These are phyloP conservation scores for Tuber umbilicatum DNA, from an alignment of 495 filamentous ascomycete species.

Conservation along the genomic window DNA sequence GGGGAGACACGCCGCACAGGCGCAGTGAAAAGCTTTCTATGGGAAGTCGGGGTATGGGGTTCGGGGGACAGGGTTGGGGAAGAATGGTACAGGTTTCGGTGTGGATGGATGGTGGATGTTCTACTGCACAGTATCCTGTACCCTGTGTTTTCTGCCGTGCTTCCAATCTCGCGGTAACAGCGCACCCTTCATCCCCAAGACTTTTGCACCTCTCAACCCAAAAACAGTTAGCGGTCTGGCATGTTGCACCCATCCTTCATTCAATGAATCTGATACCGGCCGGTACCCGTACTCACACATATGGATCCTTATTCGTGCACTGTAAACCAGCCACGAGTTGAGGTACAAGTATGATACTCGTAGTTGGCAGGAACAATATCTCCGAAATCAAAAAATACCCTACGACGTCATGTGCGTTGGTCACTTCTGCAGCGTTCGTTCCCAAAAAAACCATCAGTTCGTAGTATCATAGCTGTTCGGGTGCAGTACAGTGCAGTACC, in stretches of 20 bases:
- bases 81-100: neutral
- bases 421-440: neutral
- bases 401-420: neutral
- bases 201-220: neutral
- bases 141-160: neutral
- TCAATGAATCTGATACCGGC: neutral
- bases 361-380: neutral
- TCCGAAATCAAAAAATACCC: neutral
- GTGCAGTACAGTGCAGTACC: no score
- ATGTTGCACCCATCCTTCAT: neutral
- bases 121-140: no score
- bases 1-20: constrained; percentile 19
- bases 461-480: neutral
- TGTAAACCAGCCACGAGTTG: neutral
- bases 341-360: no score
- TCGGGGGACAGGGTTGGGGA: constrained; percentile 1
- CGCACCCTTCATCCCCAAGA: neutral
- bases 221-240: neutral
- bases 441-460: neutral
- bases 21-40: constrained; percentile 26
- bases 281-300: neutral
- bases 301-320: neutral
- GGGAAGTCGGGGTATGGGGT: neutral
- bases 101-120: neutral
- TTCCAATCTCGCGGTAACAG: neutral